These are phyloP conservation scores for Chlorella sp. DNA, from an alignment of 139 green algal genomes.

Conservation along the genomic window DNA sequence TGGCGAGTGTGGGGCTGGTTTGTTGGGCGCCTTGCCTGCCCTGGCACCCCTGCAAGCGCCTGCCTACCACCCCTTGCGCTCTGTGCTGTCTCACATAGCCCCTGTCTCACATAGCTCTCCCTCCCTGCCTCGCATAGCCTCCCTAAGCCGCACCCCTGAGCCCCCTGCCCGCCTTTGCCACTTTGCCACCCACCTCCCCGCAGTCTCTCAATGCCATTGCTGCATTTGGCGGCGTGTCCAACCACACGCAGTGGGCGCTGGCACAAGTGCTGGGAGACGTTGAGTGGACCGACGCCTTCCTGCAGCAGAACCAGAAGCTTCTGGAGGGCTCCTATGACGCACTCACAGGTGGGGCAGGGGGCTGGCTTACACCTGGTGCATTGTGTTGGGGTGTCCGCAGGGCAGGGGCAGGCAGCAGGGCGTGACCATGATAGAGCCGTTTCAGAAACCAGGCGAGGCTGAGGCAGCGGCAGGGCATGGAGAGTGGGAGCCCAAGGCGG, in stretches of 20 bases:
- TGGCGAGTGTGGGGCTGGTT: no score
- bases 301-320: slow-evolving; percentile 57
- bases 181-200: background rate
- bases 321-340: slow-evolving; percentile 58
- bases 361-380: background rate
- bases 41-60: no score
- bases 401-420: background rate
- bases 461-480: no score
- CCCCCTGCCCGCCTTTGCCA: background rate
- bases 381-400: background rate
- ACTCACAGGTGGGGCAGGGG: slow-evolving; percentile 47
- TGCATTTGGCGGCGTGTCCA: slow-evolving; percentile 64
- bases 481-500: no score
- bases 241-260: slow-evolving; percentile 49
- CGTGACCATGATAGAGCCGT: background rate
- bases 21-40: no score
- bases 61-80: no score
- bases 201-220: slow-evolving; percentile 59
- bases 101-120: no score
- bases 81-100: no score
- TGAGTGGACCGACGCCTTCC: slow-evolving; percentile 59
- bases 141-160: background rate
- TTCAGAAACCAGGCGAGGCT: no score
- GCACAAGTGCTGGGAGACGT: slow-evolving; percentile 58
- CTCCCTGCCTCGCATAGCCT: background rate